Base-by-base conservation (phyloP, 495 filamentous ascomycete species). In the Corynascus novoguineensis region DNA sequence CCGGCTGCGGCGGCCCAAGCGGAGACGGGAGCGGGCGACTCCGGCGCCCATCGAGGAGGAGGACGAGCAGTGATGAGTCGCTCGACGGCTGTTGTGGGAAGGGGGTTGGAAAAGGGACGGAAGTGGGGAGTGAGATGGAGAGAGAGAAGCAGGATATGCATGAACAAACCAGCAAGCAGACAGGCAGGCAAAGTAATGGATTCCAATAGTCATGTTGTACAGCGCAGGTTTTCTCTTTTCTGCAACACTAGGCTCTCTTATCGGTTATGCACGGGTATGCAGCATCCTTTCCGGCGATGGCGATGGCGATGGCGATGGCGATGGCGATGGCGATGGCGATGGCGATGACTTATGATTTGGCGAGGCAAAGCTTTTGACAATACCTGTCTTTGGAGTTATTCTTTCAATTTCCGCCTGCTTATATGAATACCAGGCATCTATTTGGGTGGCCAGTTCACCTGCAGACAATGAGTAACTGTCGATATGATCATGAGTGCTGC, bases 41-140 rank as follows among this genome's bases (percentile, higher is more conserved):
- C 90, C 90, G 0, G 90, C 89, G 17, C 82, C 84, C 0, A 89
- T 95, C 9, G 88, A 90, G 70, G 91, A 96, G 70, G 89, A 93
- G 64, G 67, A 70, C 42, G 67, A 68, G 54, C 47, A 50, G 22
- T 61, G 50, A 55, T 17, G 22, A 4, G 21, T 27, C 6, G 21
- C n/a, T n/a, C n/a, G n/a, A n/a, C n/a, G 42, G 6, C 5, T 25
- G 42, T 2, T 25, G 17, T 21, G 38, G 38, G 15, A 19, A 17
- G 38, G 19, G 17, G 6, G 38, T 19, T 22, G 38, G 38, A 21
- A 22, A 27, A 9, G 21, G 45, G 7, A 9, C 3, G 1, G 15
- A 45, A 27, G 25, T 12, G 15, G 53, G 41, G 53, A 19, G 17
- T 29, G 45, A 19, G 8, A 21, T 29, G 32, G 10, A 22, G 41